These are phyloP conservation scores for Lachnellula cervina DNA, from an alignment of 2,329 filamentous ascomycete species.

Conservation along the genomic window DNA sequence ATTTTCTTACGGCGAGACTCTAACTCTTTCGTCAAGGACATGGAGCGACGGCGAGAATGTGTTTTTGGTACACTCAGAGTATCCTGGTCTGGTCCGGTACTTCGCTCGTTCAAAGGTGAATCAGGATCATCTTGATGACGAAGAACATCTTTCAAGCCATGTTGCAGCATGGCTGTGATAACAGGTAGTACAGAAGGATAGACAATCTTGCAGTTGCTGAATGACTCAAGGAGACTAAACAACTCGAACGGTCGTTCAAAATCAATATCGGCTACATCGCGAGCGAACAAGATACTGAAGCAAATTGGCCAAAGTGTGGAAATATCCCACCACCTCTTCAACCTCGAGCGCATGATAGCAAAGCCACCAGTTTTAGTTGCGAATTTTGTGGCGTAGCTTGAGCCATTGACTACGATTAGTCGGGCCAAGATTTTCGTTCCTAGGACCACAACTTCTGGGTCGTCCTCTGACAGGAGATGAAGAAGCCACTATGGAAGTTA, in stretches of 20 bases:
- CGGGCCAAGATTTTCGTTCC: conserved; percentile 79
- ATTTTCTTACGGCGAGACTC: conserved; percentile 47
- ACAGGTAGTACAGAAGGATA: conserved; percentile 76
- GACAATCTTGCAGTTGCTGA: conserved; percentile 62
- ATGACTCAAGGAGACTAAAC: conserved; percentile 67
- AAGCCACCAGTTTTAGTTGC: conserved; percentile 88
- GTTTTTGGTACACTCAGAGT: conserved; percentile 22
- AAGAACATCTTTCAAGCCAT: conserved; percentile 68
- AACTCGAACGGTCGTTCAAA: conserved; percentile 70
- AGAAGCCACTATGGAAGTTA: conserved; percentile 68
- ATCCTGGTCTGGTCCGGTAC: conserved; percentile 17
- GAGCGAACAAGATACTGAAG: conserved; percentile 82
- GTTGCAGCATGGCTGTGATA: conserved; percentile 81
- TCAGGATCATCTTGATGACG: conserved; percentile 57
- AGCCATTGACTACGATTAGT: conserved; percentile 76
- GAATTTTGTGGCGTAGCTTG: conserved; percentile 80
- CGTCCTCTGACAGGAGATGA: conserved; percentile 82
- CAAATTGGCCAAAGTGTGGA: conserved; percentile 81
- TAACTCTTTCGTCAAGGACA: conserved; percentile 60
- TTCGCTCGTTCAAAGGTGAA: conserved; percentile 39
- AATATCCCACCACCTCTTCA: conserved; percentile 86
- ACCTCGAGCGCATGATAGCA: conserved; percentile 71
- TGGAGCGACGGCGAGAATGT: conserved; percentile 44
- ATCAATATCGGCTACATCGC: conserved; percentile 70
- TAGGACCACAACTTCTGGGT: conserved; percentile 75